Conservation (phyloP, 129 eudicot species). For the Centaurea solstitialis region DNA sequence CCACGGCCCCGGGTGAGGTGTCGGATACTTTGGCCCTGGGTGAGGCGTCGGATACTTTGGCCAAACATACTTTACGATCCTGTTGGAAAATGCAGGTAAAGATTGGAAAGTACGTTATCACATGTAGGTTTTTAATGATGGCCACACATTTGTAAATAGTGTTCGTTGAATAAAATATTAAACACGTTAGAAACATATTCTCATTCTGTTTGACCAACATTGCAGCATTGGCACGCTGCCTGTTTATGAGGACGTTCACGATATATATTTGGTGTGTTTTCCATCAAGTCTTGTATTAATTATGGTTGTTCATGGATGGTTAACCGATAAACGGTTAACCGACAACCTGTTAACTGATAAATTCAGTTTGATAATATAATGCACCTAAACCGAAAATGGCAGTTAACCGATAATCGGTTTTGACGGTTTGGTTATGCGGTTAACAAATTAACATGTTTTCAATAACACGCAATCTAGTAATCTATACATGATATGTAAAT, state of each 20-base stretch:
- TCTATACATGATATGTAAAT: too few relatives aligned
- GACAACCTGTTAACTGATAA: too few relatives aligned
- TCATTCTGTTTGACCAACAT: neutral
- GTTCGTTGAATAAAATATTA: constrained; percentile 3
- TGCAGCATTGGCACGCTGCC: neutral
- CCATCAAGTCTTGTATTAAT: too few relatives aligned
- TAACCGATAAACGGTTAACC: too few relatives aligned
- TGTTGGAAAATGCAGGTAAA: neutral
- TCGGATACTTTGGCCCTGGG: neutral
- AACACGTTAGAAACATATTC: constrained; percentile 6
- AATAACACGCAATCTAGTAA: too few relatives aligned
- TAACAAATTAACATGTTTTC: too few relatives aligned
- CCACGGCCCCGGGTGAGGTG: neutral
- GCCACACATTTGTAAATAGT: constrained; percentile 11
- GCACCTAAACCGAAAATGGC: too few relatives aligned
- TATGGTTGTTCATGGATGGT: too few relatives aligned
- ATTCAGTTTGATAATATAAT: too few relatives aligned
- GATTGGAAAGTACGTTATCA: neutral
- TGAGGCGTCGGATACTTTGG: neutral
- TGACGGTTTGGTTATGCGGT: too few relatives aligned
- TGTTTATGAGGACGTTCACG: neutral
- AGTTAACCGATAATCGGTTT: too few relatives aligned
- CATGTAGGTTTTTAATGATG: constrained; percentile 12
- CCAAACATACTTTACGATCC: neutral
- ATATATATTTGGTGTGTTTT: neutral